Percentiles rank a stretch among this genome's conserved stretches.
phyloP scores from a whole-genome alignment of 176 grass and related monocot species.

The Oryza punctata region DNA sequence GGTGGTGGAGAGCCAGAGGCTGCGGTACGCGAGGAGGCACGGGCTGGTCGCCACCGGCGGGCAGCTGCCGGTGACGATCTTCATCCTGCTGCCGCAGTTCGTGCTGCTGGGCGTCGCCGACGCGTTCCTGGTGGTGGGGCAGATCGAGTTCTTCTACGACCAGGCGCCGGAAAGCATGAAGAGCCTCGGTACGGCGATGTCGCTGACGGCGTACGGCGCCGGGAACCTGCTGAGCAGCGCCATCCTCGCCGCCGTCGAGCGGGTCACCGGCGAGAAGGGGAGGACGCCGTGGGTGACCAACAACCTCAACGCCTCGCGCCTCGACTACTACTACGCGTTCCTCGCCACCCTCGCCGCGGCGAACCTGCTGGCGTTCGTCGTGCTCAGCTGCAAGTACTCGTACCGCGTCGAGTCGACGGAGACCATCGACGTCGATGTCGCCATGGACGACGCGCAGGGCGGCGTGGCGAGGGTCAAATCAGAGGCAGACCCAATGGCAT shows the following conservation, averaged over 20 bases:
- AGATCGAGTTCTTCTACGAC: conserved; percentile 91
- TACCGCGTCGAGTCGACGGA: conserved; percentile 47
- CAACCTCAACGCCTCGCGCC: conserved; percentile 71
- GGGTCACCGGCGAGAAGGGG: conserved; percentile 36
- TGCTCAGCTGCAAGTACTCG: conserved; percentile 42
- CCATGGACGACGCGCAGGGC: not conserved
- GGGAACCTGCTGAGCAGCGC: conserved; percentile 79
- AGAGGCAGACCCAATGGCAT: conserved; percentile 17
- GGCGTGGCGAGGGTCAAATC: not conserved
- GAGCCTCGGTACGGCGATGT: conserved; percentile 73
- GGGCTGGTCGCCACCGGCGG: not conserved
- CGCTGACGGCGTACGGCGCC: conserved; percentile 60
- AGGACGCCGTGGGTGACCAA: conserved; percentile 62
- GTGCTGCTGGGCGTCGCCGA: conserved; percentile 77
- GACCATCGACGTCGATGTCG: conserved; percentile 17
- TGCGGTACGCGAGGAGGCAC: conserved; percentile 47
- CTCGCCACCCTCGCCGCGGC: conserved; percentile 44
- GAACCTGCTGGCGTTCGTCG: conserved; percentile 59
- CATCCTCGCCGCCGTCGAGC: conserved; percentile 49
- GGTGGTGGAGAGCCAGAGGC: conserved; percentile 48
- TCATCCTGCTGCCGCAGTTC: conserved; percentile 85
- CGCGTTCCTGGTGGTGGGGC: conserved; percentile 54
- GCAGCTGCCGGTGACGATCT: conserved; percentile 55
- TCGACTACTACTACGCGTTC: conserved; percentile 79
- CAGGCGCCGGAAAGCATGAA: conserved; percentile 93